Base-by-base conservation (phyloP, 306 rosid species). In the Pterocarpus macrocarpus region DNA sequence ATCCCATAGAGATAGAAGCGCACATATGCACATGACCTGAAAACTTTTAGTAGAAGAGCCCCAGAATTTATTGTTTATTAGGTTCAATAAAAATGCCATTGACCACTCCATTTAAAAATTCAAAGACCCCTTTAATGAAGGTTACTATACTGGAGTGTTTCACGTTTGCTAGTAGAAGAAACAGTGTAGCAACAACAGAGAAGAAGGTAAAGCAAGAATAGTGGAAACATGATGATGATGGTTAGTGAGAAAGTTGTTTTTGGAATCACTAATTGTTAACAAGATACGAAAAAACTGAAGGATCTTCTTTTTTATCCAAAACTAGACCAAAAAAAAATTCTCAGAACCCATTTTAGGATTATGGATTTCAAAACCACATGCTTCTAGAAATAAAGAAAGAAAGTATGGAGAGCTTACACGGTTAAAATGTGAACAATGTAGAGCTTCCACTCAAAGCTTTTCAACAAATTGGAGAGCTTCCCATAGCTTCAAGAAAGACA, bases 21-120 rank as follows among this genome's bases (percentile, higher is more conserved):
- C 45, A 10, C 52, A 45, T 8, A 47, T 15, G 10, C 53, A 43
- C 53, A 59, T 44, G 11, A 50, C 75, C 56, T n/a, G 16, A 64
- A 77, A 88, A 30, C 5, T 63, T 28, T 12, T 1, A 59, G 13
- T 59, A 59, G 15, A 43, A 43, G 47, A 43, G 8, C 47, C 53
- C n/a, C 53, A 22, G 28, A 22, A 22, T 22, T 22, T 22, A 22
- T 22, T 22, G 28, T 22, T 22, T 22, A 22, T 22, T 22, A 22
- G 7, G 4, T 3, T 3, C 43, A 39, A 49, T 11, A 49, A 11
- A 3, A 2, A 3, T 3, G 3, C 17, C 58, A 52, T 55, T 55
- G 61, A 55, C 61, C 61, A 7, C 4, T 55, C 61, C 58, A 52
- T 13, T 52, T 52, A 7, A 10, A 47, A 47, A 47, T 9, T 22